A percentile compares a stretch with the other conserved stretches of the same genome.
Evolutionary conservation across 2,329 filamentous ascomycete species (phyloP).

Genomic region (Scolecobasidium constrictum): DNA sequence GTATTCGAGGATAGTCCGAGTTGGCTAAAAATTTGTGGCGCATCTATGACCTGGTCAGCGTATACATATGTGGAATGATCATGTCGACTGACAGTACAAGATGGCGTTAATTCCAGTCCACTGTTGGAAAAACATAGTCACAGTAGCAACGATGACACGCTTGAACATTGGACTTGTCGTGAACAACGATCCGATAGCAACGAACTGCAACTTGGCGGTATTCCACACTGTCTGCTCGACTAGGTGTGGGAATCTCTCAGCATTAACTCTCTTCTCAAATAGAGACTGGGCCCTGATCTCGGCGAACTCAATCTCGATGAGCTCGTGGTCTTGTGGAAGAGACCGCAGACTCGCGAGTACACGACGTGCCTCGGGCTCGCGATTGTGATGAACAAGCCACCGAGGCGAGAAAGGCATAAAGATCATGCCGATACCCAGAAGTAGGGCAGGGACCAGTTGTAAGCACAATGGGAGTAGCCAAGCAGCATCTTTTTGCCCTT

Average conservation of each 20-base stretch:
- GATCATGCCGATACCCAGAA: constrained; percentile 60
- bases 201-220: constrained; percentile 46
- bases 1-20: constrained; percentile 36
- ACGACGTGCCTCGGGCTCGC: constrained; percentile 55
- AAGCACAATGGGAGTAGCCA: constrained; percentile 66
- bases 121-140: constrained; percentile 39
- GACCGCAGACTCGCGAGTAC: constrained; percentile 55
- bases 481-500: constrained; percentile 51
- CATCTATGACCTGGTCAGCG: no score
- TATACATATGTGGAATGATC: no score
- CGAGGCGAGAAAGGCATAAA: constrained; percentile 74
- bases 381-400: constrained; percentile 61
- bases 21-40: constrained; percentile 37
- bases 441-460: constrained; percentile 55
- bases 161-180: constrained; percentile 55
- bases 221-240: constrained; percentile 50
- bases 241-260: constrained; percentile 57
- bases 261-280: constrained; percentile 63
- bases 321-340: constrained; percentile 50
- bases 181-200: constrained; percentile 55
- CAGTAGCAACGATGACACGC: constrained; percentile 51
- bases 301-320: constrained; percentile 66
- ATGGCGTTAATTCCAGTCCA: constrained; percentile 39
- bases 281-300: constrained; percentile 71
- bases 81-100: no score